Base-by-base conservation (phyloP, 768 basidiomycete genomes). In the Dictyophora rubrovolvata region DNA sequence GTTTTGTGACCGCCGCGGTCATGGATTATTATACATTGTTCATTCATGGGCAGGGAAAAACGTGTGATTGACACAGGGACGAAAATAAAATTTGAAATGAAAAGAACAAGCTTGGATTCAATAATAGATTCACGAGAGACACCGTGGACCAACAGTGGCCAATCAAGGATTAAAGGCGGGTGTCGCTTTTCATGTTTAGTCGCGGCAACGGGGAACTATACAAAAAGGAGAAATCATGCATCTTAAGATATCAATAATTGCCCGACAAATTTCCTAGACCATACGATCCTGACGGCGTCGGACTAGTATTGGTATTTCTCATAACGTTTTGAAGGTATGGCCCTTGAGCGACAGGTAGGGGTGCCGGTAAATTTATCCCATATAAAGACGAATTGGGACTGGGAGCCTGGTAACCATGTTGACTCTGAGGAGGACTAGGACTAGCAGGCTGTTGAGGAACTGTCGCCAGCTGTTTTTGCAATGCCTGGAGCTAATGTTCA, bases 311-410 rank as follows among this genome's bases (percentile, higher is more conserved):
- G 12, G 86, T 80, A 69, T 91, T 86, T 60, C 89, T 81, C 87
- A 91, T 85, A 58, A 90, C 86, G 63, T 86, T 89, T 66, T 85
- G 84, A 56, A 59, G 89, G 87, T 83, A 90, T 88, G n/a, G 86
- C 81, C 62, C 86, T 64, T 77, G 81, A 76, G 84, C 75, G 78
- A 84, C 78, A 11, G 83, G 83, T 65, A 79, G 79, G 18, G 78
- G 75, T 72, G 83, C 76, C 59, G 75, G 67, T 65, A 73, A 65
- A 35, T 73, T 70, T 55, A 71, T 21, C 6, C 57, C 74, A 61
- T 82, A 85, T n/a, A 76, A 74, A 33, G 79, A 74, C 21, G 78
- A 78, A 60, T 79, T 78, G 16, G 79, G 78, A 69, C 74, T 82
- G 34, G 70, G 70, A 68, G 79, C 72, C 20, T 70, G 63, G 65